Evolutionary conservation across 139 green algal species (phyloP).

Genomic region (Tetradesmus obliquus): DNA sequence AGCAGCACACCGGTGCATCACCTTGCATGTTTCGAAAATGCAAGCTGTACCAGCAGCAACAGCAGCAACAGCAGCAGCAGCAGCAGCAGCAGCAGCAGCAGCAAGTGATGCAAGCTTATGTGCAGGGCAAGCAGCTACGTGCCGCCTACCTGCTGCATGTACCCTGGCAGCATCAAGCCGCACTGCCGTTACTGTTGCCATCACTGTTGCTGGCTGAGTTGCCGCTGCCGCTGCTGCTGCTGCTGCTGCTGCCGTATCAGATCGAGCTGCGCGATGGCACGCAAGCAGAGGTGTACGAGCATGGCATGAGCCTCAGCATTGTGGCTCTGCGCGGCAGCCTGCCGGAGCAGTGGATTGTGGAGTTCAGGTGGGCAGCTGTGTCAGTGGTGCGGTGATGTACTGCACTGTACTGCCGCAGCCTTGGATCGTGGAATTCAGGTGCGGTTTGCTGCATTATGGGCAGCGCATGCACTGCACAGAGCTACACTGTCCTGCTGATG

Average conservation of each 20-base stretch:
- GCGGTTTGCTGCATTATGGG: background rate
- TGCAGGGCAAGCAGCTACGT: background rate
- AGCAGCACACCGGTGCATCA: background rate
- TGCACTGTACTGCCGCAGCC: background rate
- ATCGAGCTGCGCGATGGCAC: slow-evolving; percentile 52
- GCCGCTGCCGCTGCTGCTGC: background rate
- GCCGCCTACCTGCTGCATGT: background rate
- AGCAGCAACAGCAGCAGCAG: slow-evolving; percentile 2
- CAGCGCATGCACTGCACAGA: background rate
- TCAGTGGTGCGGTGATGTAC: background rate
- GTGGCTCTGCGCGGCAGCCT: slow-evolving; percentile 75
- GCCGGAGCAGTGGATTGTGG: slow-evolving; percentile 68
- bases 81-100: background rate
- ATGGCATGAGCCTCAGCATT: slow-evolving; percentile 65
- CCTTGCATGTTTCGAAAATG: background rate
- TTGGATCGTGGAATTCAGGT: background rate
- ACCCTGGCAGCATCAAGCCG: background rate
- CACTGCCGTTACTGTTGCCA: slow-evolving; percentile 17
- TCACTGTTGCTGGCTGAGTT: background rate
- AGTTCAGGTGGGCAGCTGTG: slow-evolving; percentile 68
- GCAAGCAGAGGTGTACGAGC: slow-evolving; percentile 54
- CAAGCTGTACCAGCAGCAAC: slow-evolving; percentile 1
- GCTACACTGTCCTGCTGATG: too few relatives aligned
- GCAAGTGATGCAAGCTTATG: background rate
- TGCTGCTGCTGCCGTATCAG: slow-evolving; percentile 39